Base-by-base conservation (phyloP, 176 grass and related monocot species). In the Carex cristatella region DNA sequence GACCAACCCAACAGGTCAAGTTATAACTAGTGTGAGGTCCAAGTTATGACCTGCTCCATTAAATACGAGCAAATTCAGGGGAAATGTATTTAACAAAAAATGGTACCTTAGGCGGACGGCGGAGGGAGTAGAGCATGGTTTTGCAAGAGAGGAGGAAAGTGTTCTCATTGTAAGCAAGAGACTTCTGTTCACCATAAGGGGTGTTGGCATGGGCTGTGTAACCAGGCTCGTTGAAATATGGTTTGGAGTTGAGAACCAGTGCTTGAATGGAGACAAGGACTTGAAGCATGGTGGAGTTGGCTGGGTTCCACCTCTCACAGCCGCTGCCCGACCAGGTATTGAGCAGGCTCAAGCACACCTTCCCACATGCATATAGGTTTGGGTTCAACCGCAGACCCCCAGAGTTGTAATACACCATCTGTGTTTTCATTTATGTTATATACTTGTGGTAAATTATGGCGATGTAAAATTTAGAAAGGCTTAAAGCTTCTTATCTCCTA, bases 271-370 rank as follows among this genome's bases (percentile, higher is more conserved):
- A 93, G 46, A 94, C 86, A 40, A 97, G 55, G 63, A 97, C 87
- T 32, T 83, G 81, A 32, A 97, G 80, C 90, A 90, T 90, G 63
- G 89, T 93, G 48, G 91, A 93, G 61, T 84, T 87, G 49, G 81
- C 75, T 11, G 89, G 84, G 62, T 85, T 90, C 94, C 94, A 94
- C 85, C 44, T 92, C 85, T 97, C 94, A 57, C 86, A 93, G 69
- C 75, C 92, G 7, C n/a, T 81, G 54, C 92, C 92, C 5, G 38
- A 27, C 92, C 92, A 97, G 16, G 92, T 94, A 66, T 94, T 91
- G 48, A 97, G 88, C 46, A 97, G 91, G 86, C 95, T 94, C 72
- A 97, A 92, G 65, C 94, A 97, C 51, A 97, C 92, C 71, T 88
- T 93, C 19, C 87, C 94, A 81, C 83, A 88, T 2, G 64, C 69